A percentile compares a stretch with the other conserved stretches of the same genome.
These are phyloP conservation scores for Rhynchospora tenuis DNA, from an alignment of 176 grass and related monocot species.

Conservation along the genomic window DNA sequence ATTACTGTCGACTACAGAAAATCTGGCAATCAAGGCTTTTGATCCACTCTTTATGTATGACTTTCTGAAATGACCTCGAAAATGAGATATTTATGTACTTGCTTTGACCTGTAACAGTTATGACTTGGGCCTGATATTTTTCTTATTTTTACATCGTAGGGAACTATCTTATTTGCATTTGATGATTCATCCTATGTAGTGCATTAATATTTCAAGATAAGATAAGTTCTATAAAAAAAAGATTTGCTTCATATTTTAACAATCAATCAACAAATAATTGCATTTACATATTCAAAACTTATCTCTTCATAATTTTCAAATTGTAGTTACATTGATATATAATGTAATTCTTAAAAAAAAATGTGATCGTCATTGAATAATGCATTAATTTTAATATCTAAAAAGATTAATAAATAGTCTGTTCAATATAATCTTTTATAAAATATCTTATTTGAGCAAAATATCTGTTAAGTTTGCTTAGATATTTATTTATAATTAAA, in stretches of 20 bases:
- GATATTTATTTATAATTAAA: neutral
- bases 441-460: neutral
- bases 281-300: neutral
- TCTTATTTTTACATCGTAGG: neutral
- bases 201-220: neutral
- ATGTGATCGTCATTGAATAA: neutral
- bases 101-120: neutral
- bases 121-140: neutral
- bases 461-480: neutral
- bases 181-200: neutral
- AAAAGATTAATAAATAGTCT: neutral
- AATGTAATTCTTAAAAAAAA: neutral
- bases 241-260: neutral
- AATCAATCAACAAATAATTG: neutral
- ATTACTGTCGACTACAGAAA: neutral
- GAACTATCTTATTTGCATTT: neutral
- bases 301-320: neutral
- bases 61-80: slow-evolving; percentile 2
- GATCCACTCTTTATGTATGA: neutral
- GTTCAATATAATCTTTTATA: neutral
- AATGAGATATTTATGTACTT: neutral
- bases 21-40: neutral
- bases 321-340: neutral
- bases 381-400: neutral
- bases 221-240: neutral